Base-by-base conservation (phyloP, 352 stramenopile species). In the Globisporangium sylvaticum region DNA sequence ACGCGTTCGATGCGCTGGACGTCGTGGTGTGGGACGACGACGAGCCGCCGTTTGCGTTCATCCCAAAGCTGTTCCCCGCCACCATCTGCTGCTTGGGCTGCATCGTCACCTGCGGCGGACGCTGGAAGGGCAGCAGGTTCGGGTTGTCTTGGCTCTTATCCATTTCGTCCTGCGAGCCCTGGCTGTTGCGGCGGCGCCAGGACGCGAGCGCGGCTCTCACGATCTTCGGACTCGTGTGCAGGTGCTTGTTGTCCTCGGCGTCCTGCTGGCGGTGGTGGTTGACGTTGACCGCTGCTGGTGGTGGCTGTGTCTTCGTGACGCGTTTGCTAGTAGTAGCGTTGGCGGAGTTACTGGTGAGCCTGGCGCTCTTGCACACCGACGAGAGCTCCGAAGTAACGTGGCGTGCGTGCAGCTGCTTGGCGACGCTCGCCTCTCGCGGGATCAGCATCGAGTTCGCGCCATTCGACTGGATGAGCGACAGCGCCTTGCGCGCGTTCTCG, bases 391-490 rank as follows among this genome's bases (percentile, higher is more conserved):
- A 48, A 15, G 48, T 52, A 4, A 34, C 1, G 25, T 14, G 2
- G 12, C 62, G 67, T 3, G 76, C 56, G 57, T 84, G 79, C 0
- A 64, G 68, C 60, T 86, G 78, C 7, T 60, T 53, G 0, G 14
- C 4, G 4, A 18, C n/a, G 7, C n/a, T 42, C 10, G 42, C 3
- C 3, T 76, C 69, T 34, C 77, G 79, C 2, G 72, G 66, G 44
- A 89, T 68, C 29, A 78, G 58, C 60, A 71, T 73, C 34, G 75
- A 22, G 58, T 87, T 77, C 0, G 64, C 25, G 18, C 78, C 82
- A 57, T 85, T 82, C 1, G 82, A 88, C 15, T 63, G 77, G 60
- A 89, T 73, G 56, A 90, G 67, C 42, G 82, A 90, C 37, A 88
- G 46, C 22, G 83, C 66, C 42, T 80, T 89, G 22, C 82, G 82